Evolutionary conservation across 2,329 filamentous ascomycete genomes (phyloP), one percentile per base, ranked within the genome.

Genomic region (Plenodomus tracheiphilus): DNA sequence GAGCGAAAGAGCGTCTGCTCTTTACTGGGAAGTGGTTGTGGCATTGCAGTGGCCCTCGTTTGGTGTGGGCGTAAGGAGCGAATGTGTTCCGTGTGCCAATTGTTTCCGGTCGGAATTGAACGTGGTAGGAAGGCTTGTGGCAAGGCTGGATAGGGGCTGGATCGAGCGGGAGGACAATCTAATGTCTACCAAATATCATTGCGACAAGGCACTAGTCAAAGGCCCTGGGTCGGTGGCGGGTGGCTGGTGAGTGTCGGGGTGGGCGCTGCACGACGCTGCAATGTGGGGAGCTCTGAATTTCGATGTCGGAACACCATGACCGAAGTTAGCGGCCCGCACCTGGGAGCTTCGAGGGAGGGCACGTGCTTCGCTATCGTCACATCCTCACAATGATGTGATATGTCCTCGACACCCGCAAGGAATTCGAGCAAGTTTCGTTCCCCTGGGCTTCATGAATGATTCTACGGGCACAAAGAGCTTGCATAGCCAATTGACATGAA

Each of bases 1-100:
- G 92, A 90, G 57, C 91, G 88, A 77, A 99, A 99, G 78, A 97
- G 87, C 72, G 92, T 87, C 65, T 85, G 85, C 82, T 99, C 94
- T 79, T 97, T 97, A 69, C 91, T 85, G 68, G 81, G 85, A 53
- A 92, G 80, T 69, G 81, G 82, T 75, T 91, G 86, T 61, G 86
- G 85, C 87, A 89, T 89, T 60, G 70, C 73, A 66, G 60, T 47
- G 49, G 59, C 22, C 32, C 4, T 49, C 46, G 43, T 48, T 32
- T 41, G 20, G 44, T 41, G 45, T 35, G 43, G 45, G 28, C 48
- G 39, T 49, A 50, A 41, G 30, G 46, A 41, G 49, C 43, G 39
- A 44, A 39, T 43, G 22, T 47, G 43, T 56, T 50, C 42, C 41
- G 46, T 47, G 45, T 44, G 48, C 54, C 36, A 54, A 49, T 22